Evolutionary conservation across 495 filamentous ascomycete genomes (phyloP).

Genomic region (Diplogelasinospora grovesii): DNA sequence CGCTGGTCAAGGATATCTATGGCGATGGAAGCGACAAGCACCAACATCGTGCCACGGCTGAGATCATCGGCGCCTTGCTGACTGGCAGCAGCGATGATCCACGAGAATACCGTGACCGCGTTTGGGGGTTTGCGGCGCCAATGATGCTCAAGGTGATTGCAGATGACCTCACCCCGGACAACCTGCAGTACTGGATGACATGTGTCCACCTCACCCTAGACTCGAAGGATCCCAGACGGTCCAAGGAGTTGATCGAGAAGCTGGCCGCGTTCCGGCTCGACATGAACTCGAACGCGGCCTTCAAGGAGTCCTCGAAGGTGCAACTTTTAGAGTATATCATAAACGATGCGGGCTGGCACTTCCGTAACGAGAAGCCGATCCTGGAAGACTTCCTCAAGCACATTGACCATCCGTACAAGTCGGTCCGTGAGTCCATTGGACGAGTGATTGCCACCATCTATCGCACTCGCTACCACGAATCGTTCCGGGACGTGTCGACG

Average conservation of each 20-base stretch:
- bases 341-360: slow-evolving; percentile 89
- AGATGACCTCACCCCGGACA: slow-evolving; percentile 90
- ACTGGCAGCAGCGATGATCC: slow-evolving; percentile 66
- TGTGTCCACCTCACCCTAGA: slow-evolving; percentile 81
- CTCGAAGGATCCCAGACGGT: slow-evolving; percentile 74
- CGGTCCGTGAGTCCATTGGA: slow-evolving; percentile 90
- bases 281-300: slow-evolving; percentile 91
- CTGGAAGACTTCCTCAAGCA: slow-evolving; percentile 83
- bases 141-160: slow-evolving; percentile 78
- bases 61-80: slow-evolving; percentile 84
- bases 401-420: slow-evolving; percentile 96
- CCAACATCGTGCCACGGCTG: slow-evolving; percentile 90
- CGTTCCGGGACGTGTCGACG: slow-evolving; percentile 66
- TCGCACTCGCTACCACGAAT: slow-evolving; percentile 86
- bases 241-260: slow-evolving; percentile 79
- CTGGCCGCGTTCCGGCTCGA: slow-evolving; percentile 83
- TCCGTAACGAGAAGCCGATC: slow-evolving; percentile 83
- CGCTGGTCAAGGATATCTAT: slow-evolving; percentile 64
- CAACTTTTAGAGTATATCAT: slow-evolving; percentile 85
- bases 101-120: slow-evolving; percentile 56
- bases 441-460: slow-evolving; percentile 80
- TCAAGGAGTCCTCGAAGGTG: slow-evolving; percentile 98
- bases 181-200: slow-evolving; percentile 86
- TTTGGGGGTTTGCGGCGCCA: slow-evolving; percentile 88
- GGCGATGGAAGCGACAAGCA: slow-evolving; percentile 96